Percentiles rank a stretch among this genome's conserved stretches.
phyloP scores from a whole-genome alignment of 345 rosid genomes.

The Clarkia xantiana region DNA sequence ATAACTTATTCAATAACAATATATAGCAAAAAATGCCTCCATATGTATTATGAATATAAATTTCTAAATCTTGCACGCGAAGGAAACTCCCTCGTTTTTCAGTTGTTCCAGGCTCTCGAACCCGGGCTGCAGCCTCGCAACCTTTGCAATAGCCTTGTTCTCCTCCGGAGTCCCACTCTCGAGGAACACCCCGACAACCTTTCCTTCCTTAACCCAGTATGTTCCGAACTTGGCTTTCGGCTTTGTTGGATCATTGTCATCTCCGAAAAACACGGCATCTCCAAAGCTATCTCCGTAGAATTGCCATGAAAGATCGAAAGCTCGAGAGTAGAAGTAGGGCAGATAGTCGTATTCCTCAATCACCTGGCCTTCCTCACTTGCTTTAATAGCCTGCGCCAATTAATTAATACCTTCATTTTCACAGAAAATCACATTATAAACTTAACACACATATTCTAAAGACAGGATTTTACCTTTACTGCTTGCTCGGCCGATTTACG shows the following conservation, averaged over 20 bases:
- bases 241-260: constrained; percentile 33
- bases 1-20: too few relatives aligned
- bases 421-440: too few relatives aligned
- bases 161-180: constrained; percentile 86
- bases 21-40: too few relatives aligned
- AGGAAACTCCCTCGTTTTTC: constrained; percentile 54
- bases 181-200: constrained; percentile 77
- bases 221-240: constrained; percentile 68
- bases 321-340: constrained; percentile 87
- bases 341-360: constrained; percentile 81
- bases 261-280: constrained; percentile 70
- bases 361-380: constrained; percentile 51
- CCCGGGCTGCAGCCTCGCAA: constrained; percentile 57
- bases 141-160: constrained; percentile 79
- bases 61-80: constrained; percentile 57
- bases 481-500: constrained; percentile 99
- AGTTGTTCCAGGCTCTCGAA: constrained; percentile 44
- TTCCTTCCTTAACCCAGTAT: constrained; percentile 88
- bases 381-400: constrained; percentile 52
- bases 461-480: constrained; percentile 47
- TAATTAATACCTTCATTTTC: too few relatives aligned
- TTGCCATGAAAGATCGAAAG: constrained; percentile 93
- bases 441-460: too few relatives aligned
- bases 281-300: constrained; percentile 97
- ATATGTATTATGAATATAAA: too few relatives aligned